These are phyloP conservation scores for Sistotremastrum niveocremeum DNA, from an alignment of 768 basidiomycete species.

Conservation along the genomic window DNA sequence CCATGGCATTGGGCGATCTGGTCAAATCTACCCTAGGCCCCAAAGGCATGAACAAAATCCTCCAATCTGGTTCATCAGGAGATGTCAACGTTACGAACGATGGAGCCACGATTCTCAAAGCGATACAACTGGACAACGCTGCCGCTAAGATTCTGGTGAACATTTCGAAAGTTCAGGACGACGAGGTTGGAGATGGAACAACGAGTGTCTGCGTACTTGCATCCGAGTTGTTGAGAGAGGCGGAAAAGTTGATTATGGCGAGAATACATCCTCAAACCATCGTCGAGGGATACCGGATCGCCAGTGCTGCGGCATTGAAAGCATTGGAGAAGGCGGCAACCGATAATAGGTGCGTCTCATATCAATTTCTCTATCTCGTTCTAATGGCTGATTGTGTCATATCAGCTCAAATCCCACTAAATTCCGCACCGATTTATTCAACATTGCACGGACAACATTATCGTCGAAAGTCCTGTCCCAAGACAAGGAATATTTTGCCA, in stretches of 20 bases:
- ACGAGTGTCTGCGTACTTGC: slow-evolving; percentile 87
- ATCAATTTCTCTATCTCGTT: neutral
- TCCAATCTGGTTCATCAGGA: slow-evolving; percentile 80
- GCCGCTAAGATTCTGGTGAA: slow-evolving; percentile 99
- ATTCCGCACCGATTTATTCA: slow-evolving; percentile 86
- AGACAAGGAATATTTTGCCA: slow-evolving; percentile 97
- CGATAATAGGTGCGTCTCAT: slow-evolving; percentile 63
- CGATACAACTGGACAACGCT: slow-evolving; percentile 95
- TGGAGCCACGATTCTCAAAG: slow-evolving; percentile 95
- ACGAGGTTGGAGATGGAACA: slow-evolving; percentile 95
- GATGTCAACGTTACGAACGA: slow-evolving; percentile 98
- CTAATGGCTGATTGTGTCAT: neutral
- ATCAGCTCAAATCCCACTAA: slow-evolving; percentile 52
- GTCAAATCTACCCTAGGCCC: slow-evolving; percentile 98
- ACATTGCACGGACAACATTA: slow-evolving; percentile 91
- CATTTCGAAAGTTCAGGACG: slow-evolving; percentile 99
- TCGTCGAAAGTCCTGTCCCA: slow-evolving; percentile 94
- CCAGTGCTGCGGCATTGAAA: slow-evolving; percentile 67
- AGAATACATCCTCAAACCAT: slow-evolving; percentile 98
- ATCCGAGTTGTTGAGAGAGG: slow-evolving; percentile 83
- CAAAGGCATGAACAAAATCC: slow-evolving; percentile 99
- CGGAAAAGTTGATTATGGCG: slow-evolving; percentile 82
- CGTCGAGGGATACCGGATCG: slow-evolving; percentile 91
- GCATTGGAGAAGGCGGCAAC: slow-evolving; percentile 73
- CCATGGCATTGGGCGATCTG: slow-evolving; percentile 92